Evolutionary conservation across 1,284 basidiomycete species (phyloP), one percentile per base, ranked within the genome.

Genomic region (Naganishia albida): DNA sequence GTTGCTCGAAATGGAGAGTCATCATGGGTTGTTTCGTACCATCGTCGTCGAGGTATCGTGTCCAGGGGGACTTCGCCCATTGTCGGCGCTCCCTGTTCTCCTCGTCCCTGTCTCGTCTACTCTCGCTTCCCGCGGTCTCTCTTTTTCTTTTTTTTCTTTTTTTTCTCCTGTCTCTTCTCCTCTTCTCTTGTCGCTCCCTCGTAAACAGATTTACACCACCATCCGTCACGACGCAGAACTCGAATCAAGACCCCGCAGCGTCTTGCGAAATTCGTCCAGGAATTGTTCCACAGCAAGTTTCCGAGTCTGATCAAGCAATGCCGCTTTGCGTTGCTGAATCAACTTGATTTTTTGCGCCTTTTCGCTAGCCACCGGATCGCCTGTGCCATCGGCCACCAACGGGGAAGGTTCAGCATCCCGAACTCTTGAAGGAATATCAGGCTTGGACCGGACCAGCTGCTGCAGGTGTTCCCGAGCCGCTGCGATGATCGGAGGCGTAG

Each of bases 291-390:
- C 57, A 60, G 25, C 57, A 12, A 20, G 8, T 23, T 60, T 46
- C n/a, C 57, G 46, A 10, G 30, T 23, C 57, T 60, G 57, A 39
- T 60, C 26, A 15, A 60, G 38, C 40, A 49, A 38, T 40, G 34
- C 39, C 8, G 57, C 57, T 48, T 60, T 48, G 7, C 57, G 57
- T 40, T 60, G 57, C 39, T 49, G 49, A 23, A 50, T 60, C 4
- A 50, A 13, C 57, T 60, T 60, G 34, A 49, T 49, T 46, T 60
- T 60, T 38, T 50, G 46, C 38, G 38, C 57, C 34, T 53, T 53
- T 39, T 26, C 51, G n/a, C 26, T 18, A 18, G 46, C 38, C 20
- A 46, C 57, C 6, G 46, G 13, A 40, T 40, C 23, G 23, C 39
- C 26, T 13, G 20, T 60, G 34, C 34, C 46, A 23, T 48, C n/a